Base-by-base conservation (phyloP, 2,329 filamentous ascomycete genomes). In the Cordyceps farinosa region DNA sequence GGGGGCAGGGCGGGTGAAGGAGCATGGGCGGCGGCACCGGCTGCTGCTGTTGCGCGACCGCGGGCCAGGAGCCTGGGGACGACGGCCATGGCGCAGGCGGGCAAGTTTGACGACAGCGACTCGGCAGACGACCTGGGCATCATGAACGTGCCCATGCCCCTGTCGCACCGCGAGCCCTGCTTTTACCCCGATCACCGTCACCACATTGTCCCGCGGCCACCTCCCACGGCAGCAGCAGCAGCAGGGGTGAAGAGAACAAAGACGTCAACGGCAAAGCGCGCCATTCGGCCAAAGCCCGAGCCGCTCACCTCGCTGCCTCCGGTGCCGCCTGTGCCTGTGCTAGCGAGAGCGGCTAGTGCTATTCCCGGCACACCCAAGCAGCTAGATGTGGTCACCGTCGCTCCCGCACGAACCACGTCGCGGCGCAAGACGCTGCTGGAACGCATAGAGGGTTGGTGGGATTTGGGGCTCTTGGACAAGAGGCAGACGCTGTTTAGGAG, bases 361-460 rank as follows among this genome's bases (percentile, higher is more conserved):
- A 7, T 29, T 29, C 29, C 63, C 52, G 57, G 22, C 52, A 61
- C 52, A 44, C 60, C 52, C 27, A 40, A 38, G n/a, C 11, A 52
- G 63, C 22, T 17, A 47, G 40, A 50, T 60, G 9, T 62, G 67
- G n/a, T 47, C 57, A 27, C 61, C 66, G 17, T 62, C 22, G 34
- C 34, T 22, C 44, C 53, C 5, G 52, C 30, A 34, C 51, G 50
- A 61, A 68, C 65, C 2, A 75, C 73, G 61, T 74, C 75, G 36
- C 77, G 74, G 67, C 75, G 80, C 8, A 81, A 74, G 73, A 84
- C 81, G 1, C 71, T 84, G 29, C 72, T 82, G 65, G 74, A 79
- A 45, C 72, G 77, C 27, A 74, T 84, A 34, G 81, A 83, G 48
- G 82, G 82, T 5, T 84, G 82, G 82, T 84, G 82, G 82, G 82